These are phyloP conservation scores for Rhinocladiella mackenziei DNA, from an alignment of 2,329 filamentous ascomycete species.

Conservation along the genomic window DNA sequence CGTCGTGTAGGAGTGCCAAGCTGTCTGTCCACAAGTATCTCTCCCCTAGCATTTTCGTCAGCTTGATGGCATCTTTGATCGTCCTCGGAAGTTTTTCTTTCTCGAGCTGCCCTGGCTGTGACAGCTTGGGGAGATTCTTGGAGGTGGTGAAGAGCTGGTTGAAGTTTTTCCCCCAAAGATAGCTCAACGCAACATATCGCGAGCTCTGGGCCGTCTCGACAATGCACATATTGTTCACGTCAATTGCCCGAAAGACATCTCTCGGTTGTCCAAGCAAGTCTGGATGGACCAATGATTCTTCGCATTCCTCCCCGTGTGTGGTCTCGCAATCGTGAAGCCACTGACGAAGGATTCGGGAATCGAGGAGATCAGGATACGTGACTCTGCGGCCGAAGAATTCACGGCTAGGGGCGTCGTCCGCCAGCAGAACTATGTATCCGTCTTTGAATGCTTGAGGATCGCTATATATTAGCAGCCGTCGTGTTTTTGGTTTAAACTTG, in stretches of 20 bases:
- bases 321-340: constrained; percentile 28
- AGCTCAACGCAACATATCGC: constrained; percentile 30
- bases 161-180: constrained; percentile 31
- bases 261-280: constrained; percentile 24
- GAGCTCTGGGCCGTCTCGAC: constrained; percentile 21
- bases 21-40: constrained; percentile 31
- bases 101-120: constrained; percentile 24
- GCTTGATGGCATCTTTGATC: constrained; percentile 30
- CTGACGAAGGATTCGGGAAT: constrained; percentile 22
- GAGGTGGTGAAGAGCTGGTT: constrained; percentile 28
- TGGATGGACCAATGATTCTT: constrained; percentile 28
- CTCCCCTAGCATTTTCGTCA: constrained; percentile 28
- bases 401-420: constrained; percentile 27
- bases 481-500: constrained; percentile 22
- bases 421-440: constrained; percentile 30
- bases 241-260: constrained; percentile 27
- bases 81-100: constrained; percentile 29
- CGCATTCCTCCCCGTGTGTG: constrained; percentile 27
- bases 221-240: constrained; percentile 29
- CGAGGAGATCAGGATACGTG: constrained; percentile 26
- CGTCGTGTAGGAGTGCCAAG: constrained; percentile 29
- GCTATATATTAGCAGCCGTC: constrained; percentile 28
- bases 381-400: constrained; percentile 28
- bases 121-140: constrained; percentile 26
- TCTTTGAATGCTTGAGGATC: constrained; percentile 31